A percentile compares a stretch with the other conserved stretches of the same genome.
Conservation (phyloP, 176 grass and related monocot genomes). For the Oryza officinalis region DNA sequence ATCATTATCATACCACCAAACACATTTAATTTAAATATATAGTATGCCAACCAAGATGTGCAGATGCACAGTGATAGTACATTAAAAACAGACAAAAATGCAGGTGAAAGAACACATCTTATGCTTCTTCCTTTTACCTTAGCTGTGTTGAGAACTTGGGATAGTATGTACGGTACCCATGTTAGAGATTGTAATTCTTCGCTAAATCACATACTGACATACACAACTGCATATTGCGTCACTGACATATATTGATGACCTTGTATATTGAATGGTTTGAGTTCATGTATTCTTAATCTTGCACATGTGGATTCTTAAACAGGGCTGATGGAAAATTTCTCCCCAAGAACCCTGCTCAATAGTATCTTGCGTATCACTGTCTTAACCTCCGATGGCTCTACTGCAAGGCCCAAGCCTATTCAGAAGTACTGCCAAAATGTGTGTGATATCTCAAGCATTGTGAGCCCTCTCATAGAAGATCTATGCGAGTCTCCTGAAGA, state of each 20-base stretch:
- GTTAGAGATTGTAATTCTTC: neutral
- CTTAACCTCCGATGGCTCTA: constrained; percentile 49
- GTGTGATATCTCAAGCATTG: constrained; percentile 47
- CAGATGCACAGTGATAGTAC: neutral
- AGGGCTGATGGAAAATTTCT: constrained; percentile 53
- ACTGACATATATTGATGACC: neutral
- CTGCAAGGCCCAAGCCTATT: constrained; percentile 47
- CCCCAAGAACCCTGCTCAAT: constrained; percentile 38
- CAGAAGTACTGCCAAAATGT: constrained; percentile 64
- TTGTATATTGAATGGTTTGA: neutral
- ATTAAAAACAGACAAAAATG: neutral
- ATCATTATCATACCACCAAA: neutral
- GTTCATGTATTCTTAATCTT: neutral
- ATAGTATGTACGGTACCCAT: neutral
- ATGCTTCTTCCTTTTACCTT: constrained; percentile 18
- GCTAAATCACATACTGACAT: neutral
- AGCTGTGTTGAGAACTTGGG: neutral
- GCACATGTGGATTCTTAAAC: constrained; percentile 19
- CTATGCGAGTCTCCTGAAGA: constrained; percentile 57
- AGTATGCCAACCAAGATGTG: neutral
- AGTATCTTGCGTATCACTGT: constrained; percentile 45
- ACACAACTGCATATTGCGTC: neutral
- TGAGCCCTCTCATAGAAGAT: constrained; percentile 66
- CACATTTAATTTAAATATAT: neutral
- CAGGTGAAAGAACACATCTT: neutral